phyloP scores from a whole-genome alignment of 176 grass and related monocot genomes.

The Chrysopogon serrulatus region DNA sequence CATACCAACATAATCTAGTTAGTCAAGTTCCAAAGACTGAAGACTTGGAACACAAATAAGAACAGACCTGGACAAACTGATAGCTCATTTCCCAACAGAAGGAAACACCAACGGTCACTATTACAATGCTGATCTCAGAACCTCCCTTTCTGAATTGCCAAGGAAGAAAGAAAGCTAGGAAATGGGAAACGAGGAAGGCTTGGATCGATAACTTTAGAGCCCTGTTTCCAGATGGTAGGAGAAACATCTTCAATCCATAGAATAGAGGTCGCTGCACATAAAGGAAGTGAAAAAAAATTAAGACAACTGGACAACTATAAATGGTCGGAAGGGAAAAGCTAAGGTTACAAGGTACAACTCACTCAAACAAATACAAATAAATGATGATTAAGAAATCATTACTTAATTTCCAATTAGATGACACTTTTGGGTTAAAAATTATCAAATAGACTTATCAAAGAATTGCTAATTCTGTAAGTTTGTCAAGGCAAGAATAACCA shows the following conservation, averaged over 20 bases:
- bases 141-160: constrained; percentile 50
- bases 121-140: constrained; percentile 55
- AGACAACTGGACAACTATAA: background rate
- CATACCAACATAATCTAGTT: background rate
- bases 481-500: background rate
- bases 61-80: constrained; percentile 84
- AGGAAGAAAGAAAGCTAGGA: constrained; percentile 51
- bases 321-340: background rate
- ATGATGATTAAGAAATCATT: background rate
- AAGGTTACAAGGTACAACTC: background rate
- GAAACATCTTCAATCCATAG: constrained; percentile 86
- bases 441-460: background rate
- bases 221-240: constrained; percentile 62
- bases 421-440: background rate
- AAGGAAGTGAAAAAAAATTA: constrained; percentile 9
- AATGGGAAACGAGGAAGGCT: constrained; percentile 42
- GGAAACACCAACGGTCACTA: constrained; percentile 43
- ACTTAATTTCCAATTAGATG: background rate
- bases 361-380: background rate
- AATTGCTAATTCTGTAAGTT: background rate
- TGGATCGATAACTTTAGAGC: constrained; percentile 70
- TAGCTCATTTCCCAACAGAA: constrained; percentile 92
- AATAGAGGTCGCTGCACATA: constrained; percentile 79
- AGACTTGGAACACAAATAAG: background rate
- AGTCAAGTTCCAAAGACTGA: constrained; percentile 1